These are phyloP conservation scores for Kodamaea leandrae DNA, from an alignment of 805 yeast species.

Conservation along the genomic window DNA sequence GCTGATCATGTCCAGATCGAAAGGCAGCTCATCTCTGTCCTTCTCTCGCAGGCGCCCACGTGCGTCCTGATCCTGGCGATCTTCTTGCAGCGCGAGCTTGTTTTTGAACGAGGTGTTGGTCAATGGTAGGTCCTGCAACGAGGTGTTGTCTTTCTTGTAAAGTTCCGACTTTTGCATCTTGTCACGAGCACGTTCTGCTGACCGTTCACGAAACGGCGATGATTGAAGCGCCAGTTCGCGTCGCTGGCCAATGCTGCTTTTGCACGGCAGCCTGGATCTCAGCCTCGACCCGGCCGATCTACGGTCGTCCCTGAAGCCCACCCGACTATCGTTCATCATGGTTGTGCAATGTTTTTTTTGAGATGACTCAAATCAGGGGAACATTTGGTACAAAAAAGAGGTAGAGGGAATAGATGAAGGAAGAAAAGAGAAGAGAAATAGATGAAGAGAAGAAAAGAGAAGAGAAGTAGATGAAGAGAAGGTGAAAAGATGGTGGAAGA, in stretches of 20 bases:
- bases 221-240: neutral
- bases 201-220: constrained; percentile 18
- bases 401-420: neutral
- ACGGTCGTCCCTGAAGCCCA: neutral
- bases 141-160: constrained; percentile 15
- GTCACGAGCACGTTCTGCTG: constrained; percentile 16
- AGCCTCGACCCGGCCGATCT: constrained; percentile 10
- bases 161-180: constrained; percentile 16
- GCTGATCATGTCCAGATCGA: constrained; percentile 35
- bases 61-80: constrained; percentile 18
- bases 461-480: too few species aligned
- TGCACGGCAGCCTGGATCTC: constrained; percentile 22
- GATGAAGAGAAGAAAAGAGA: neutral
- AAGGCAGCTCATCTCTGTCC: constrained; percentile 12
- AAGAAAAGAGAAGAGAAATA: neutral
- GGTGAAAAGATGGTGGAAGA: too few species aligned
- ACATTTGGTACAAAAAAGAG: constrained; percentile 4
- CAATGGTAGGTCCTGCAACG: constrained; percentile 17
- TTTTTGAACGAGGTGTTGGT: constrained; percentile 19
- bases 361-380: neutral
- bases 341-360: neutral
- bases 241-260: neutral
- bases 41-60: constrained; percentile 27
- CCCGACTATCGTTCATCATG: constrained; percentile 4
- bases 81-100: constrained; percentile 14